Conservation (phyloP, 1,284 basidiomycete genomes). For the Cryptococcus floricola region DNA sequence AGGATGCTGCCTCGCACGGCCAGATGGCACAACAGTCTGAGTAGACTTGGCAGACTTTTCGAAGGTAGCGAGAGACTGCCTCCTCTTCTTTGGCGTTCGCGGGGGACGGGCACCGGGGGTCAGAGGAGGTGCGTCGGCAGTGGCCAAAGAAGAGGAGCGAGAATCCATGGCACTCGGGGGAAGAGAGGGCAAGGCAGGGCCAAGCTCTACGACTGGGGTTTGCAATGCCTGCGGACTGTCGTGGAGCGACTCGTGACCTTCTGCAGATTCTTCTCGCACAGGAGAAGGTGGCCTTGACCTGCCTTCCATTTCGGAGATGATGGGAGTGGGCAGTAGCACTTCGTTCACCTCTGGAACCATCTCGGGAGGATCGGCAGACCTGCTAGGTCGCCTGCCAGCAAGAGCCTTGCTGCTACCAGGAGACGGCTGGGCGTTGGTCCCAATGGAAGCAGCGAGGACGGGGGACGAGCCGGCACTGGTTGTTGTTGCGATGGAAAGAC, state of each 20-base stretch:
- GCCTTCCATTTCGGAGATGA: neutral
- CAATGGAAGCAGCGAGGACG: constrained; percentile 6
- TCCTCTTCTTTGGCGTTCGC: constrained; percentile 23
- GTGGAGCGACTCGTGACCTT: neutral
- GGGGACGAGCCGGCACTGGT: constrained; percentile 13
- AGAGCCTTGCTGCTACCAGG: constrained; percentile 4
- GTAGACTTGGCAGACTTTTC: constrained; percentile 32
- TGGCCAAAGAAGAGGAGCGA: neutral
- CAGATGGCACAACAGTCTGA: constrained; percentile 3
- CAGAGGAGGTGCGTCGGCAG: too few species aligned
- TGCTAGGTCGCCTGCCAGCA: constrained; percentile 22
- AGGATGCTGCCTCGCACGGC: constrained; percentile 58
- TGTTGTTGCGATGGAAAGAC: constrained; percentile 23
- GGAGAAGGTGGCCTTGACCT: constrained; percentile 33
- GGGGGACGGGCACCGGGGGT: neutral
- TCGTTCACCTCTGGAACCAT: constrained; percentile 25
- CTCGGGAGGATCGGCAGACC: constrained; percentile 31
- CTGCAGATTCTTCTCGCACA: constrained; percentile 30
- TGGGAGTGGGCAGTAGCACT: constrained; percentile 1
- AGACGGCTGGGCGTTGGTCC: constrained; percentile 9
- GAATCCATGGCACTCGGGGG: constrained; percentile 1
- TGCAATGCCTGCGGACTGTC: neutral
- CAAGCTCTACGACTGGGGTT: neutral
- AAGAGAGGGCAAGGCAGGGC: neutral
- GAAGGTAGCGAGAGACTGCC: constrained; percentile 33